These are phyloP conservation scores for Astragalus membranaceus DNA, from an alignment of 306 rosid genomes.

Conservation along the genomic window DNA sequence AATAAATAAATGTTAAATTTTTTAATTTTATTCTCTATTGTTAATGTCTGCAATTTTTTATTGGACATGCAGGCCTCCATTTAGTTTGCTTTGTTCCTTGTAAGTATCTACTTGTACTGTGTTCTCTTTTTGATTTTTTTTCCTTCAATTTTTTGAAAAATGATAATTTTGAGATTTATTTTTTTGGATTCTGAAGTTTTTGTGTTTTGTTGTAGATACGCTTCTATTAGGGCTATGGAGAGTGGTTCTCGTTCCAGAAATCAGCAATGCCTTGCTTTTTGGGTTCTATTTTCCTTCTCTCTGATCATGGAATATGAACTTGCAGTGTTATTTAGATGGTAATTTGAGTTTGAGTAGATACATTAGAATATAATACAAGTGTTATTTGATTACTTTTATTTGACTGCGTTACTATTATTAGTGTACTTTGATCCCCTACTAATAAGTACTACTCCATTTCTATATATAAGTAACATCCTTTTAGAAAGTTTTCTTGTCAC, in stretches of 20 bases:
- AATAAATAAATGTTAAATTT: not conserved
- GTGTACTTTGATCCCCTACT: too few species aligned
- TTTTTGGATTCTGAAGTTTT: not conserved
- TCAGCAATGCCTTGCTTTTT: conserved; percentile 55
- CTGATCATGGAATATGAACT: conserved; percentile 37
- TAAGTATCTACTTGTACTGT: conserved; percentile 20
- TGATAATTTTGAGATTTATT: not conserved
- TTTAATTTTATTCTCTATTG: too few species aligned
- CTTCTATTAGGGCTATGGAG: conserved; percentile 45
- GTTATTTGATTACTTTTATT: not conserved
- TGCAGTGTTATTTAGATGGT: conserved; percentile 37
- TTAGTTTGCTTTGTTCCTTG: conserved; percentile 43
- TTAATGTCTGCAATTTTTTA: not conserved
- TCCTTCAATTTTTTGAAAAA: not conserved
- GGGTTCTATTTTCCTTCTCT: conserved; percentile 50
- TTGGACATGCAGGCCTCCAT: conserved; percentile 49
- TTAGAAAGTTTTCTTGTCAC: too few species aligned
- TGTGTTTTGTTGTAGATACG: conserved; percentile 33
- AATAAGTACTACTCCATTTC: too few species aligned
- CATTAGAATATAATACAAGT: not conserved
- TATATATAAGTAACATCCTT: too few species aligned
- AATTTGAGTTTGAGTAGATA: conserved; percentile 1
- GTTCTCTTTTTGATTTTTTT: not conserved
- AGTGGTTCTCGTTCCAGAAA: conserved; percentile 46
- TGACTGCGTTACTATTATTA: too few species aligned